These are phyloP conservation scores for Tuber indicum DNA, from an alignment of 495 filamentous ascomycete species.

Conservation along the genomic window DNA sequence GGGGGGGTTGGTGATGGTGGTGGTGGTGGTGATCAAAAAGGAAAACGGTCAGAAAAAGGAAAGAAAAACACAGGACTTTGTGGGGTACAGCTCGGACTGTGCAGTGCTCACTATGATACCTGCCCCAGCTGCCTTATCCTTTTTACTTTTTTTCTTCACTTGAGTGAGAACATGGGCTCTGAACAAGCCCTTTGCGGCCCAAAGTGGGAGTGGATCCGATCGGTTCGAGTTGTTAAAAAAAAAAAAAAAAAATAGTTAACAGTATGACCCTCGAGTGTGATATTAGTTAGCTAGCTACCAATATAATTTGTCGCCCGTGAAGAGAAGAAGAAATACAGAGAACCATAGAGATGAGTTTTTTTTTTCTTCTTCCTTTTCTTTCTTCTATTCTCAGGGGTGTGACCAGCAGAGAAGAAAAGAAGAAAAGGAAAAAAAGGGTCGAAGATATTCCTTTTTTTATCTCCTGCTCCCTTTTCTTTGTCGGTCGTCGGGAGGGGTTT, in stretches of 20 bases:
- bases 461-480: neutral
- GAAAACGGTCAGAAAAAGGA: slow-evolving; percentile 2
- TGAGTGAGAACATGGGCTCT: neutral
- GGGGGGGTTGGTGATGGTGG: neutral
- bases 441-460: neutral
- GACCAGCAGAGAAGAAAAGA: neutral
- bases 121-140: neutral
- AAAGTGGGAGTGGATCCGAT: slow-evolving; percentile 1
- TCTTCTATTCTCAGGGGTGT: neutral
- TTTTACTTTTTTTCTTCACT: neutral
- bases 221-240: slow-evolving; percentile 1
- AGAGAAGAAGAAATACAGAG: neutral
- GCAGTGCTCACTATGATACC: neutral
- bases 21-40: neutral
- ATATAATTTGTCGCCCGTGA: neutral
- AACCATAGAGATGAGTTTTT: neutral
- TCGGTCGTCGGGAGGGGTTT: neutral
- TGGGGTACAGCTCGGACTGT: neutral
- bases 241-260: neutral
- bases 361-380: neutral
- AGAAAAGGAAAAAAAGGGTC: neutral
- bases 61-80: neutral
- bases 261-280: neutral
- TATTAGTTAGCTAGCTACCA: neutral
- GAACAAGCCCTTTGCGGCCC: neutral